These are phyloP conservation scores for Populus davidiana DNA, from an alignment of 345 rosid species.

Conservation along the genomic window DNA sequence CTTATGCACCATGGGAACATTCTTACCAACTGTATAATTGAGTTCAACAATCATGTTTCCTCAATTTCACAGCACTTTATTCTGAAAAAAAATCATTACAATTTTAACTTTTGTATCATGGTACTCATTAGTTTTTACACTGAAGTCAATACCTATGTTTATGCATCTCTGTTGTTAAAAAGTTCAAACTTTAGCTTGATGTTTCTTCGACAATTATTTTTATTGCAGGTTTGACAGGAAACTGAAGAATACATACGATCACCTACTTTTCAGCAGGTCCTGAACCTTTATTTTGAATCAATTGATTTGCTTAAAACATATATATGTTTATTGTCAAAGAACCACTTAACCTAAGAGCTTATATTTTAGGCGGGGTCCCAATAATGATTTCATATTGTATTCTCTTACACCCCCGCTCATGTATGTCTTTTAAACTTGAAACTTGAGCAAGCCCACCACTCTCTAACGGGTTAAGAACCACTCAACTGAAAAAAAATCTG, in stretches of 20 bases:
- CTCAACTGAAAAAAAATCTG: neutral
- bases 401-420: neutral
- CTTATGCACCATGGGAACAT: neutral
- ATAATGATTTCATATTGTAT: too few species aligned
- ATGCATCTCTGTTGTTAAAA: neutral
- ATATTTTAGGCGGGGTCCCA: too few species aligned
- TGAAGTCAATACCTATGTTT: neutral
- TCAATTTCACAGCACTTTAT: too few species aligned
- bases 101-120: neutral
- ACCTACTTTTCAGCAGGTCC: constrained; percentile 94
- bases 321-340: too few species aligned
- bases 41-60: neutral
- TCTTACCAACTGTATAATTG: neutral
- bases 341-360: too few species aligned
- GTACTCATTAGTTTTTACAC: neutral
- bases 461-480: neutral
- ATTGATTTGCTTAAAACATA: neutral
- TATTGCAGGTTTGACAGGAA: constrained; percentile 88
- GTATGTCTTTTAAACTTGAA: neutral
- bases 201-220: constrained; percentile 13
- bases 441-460: neutral
- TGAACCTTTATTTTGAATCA: neutral
- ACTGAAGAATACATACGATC: constrained; percentile 81
- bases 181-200: neutral
- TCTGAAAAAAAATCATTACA: too few species aligned